These are phyloP conservation scores for Termitomyces sp. DNA, from an alignment of 768 basidiomycete species.

Conservation along the genomic window DNA sequence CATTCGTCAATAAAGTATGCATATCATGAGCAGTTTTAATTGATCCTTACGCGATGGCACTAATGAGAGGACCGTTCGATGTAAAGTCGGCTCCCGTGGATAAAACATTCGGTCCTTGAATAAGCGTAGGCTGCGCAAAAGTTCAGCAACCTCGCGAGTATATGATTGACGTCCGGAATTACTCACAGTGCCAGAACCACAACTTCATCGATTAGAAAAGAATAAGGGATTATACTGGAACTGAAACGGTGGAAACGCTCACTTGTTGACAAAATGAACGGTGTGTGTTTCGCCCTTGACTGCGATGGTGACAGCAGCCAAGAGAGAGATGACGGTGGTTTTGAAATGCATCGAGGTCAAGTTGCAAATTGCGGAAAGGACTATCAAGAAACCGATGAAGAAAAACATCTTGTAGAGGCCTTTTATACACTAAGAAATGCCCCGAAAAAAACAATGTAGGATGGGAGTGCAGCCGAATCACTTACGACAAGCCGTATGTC, in stretches of 20 bases:
- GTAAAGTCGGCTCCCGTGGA: conserved; percentile 28
- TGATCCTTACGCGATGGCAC: conserved; percentile 33
- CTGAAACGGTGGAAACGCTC: not conserved
- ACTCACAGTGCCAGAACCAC: conserved; percentile 31
- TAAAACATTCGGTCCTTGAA: conserved; percentile 27
- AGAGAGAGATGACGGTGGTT: conserved; percentile 16
- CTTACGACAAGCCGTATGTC: not conserved
- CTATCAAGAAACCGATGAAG: not conserved
- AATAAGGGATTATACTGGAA: not conserved
- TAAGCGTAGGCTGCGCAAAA: conserved; percentile 25
- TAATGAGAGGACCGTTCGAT: conserved; percentile 24
- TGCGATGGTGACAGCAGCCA: conserved; percentile 16
- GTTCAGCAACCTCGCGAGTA: not conserved
- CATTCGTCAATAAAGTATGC: not conserved
- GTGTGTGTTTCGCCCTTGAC: conserved; percentile 31
- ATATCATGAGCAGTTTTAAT: not conserved
- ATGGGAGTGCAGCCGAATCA: not conserved
- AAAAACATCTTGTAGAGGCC: not conserved
- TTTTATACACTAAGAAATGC: not conserved
- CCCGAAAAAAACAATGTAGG: not conserved
- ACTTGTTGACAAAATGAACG: conserved; percentile 34
- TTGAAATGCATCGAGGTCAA: conserved; percentile 12
- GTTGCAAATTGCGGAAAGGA: not conserved
- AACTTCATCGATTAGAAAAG: conserved; percentile 16
- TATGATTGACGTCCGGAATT: not conserved